Evolutionary conservation across 2,329 filamentous ascomycete species (phyloP), one percentile per base, ranked within the genome.

Genomic region (Samsoniella hepiali): DNA sequence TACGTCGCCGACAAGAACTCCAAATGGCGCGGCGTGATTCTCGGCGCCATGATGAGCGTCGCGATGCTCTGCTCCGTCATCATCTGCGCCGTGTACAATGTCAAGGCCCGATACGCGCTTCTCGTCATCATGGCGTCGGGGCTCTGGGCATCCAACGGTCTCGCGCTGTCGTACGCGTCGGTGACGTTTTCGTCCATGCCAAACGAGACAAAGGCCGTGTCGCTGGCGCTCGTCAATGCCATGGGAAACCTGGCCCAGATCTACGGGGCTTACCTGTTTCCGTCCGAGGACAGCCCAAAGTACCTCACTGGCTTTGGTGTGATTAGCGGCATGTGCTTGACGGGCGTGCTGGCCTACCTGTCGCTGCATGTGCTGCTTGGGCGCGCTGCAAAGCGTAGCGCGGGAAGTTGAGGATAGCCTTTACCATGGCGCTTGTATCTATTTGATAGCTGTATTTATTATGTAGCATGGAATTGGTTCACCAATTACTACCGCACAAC

Each of bases 81-180:
- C 38, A 76, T 75, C 22, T 78, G 76, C 62, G 68, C 64, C 7
- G 75, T 84, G 3, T 83, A 83, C 70, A 72, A 81, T 69, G 82
- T 79, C 70, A 81, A 74, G 1, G 82, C 81, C 1, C 76, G 83
- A 5, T 86, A 86, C 66, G 81, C 76, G 0, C 73, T 86, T 1
- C 76, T 86, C 0, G 81, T 85, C 2, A 73, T 86, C 62, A 83
- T 85, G 81, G 82, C 82, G 0, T 78, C 80, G 1, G 83, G 82
- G 0, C 73, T 85, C 0, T 85, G 81, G 82, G 74, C 80, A 0
- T 78, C 79, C 1, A 85, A 86, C 67, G 82, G 78, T 1, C 75
- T 81, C 2, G 75, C 79, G 0, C 73, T 86, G 22, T 78, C 81
- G 0, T 85, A 81, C 63, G 81, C 80, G 0, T 81, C 81, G 3